Percentiles rank a stretch among this genome's conserved stretches.
Evolutionary conservation across 345 rosid species (phyloP).

Genomic region (Gossypium longicalyx): DNA sequence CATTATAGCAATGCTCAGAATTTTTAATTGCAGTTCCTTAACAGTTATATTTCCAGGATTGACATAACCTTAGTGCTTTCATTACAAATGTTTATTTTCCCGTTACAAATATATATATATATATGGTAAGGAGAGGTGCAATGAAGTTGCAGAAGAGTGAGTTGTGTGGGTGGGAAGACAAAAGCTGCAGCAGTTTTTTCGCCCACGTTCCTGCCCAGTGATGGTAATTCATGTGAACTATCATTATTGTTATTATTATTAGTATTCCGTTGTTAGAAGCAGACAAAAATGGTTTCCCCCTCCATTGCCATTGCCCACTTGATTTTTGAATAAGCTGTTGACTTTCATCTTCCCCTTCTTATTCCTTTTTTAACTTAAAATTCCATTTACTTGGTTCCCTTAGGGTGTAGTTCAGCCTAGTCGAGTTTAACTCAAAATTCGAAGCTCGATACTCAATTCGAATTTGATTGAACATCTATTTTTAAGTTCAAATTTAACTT

Average conservation of each 20-base stretch:
- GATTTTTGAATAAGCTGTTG: background rate
- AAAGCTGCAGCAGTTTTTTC: background rate
- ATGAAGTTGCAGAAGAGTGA: background rate
- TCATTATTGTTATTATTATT: background rate
- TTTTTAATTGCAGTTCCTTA: no score
- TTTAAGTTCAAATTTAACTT: no score
- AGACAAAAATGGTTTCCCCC: background rate
- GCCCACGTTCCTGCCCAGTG: slow-evolving; percentile 9
- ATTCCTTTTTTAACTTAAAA: background rate
- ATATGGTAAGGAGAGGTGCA: background rate
- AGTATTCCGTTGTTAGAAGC: background rate
- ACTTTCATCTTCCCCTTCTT: background rate
- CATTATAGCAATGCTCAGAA: no score
- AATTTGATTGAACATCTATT: no score
- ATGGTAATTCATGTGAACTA: slow-evolving; percentile 1
- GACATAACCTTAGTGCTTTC: no score
- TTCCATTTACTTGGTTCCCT: background rate
- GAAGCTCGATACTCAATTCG: fast-evolving
- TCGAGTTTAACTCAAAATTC: no score
- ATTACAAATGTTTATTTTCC: no score
- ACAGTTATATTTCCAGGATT: no score
- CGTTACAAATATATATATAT: no score
- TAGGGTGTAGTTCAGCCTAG: no score
- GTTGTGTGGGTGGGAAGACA: background rate
- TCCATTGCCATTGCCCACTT: background rate